Evolutionary conservation across 768 basidiomycete species (phyloP).

Genomic region (Pholiota microspora): DNA sequence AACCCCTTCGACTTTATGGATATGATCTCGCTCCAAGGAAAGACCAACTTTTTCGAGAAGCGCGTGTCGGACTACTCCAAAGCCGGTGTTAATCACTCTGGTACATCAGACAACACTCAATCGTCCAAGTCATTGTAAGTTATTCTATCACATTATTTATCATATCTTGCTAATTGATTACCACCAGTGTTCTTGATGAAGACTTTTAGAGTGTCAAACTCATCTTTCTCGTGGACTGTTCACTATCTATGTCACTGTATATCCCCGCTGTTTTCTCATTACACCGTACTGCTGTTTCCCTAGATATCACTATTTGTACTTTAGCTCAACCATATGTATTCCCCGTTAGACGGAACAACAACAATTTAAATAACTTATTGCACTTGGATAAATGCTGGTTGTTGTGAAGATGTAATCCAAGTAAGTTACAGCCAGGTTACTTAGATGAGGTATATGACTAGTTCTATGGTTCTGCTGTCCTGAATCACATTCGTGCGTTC

Average conservation of each 20-base stretch:
- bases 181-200: constrained; percentile 30
- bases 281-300: constrained; percentile 11
- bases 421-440: no score
- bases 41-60: constrained; percentile 98
- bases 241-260: constrained; percentile 10
- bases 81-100: constrained; percentile 57
- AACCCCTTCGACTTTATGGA: constrained; percentile 97
- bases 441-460: no score
- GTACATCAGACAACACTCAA: constrained; percentile 19
- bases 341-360: constrained; percentile 6
- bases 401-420: no score
- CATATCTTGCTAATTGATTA: constrained; percentile 3
- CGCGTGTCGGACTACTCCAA: constrained; percentile 85
- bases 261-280: constrained; percentile 10
- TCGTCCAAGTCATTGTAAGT: constrained; percentile 33
- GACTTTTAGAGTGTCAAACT: constrained; percentile 26
- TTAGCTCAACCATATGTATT: constrained; percentile 16
- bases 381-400: no score
- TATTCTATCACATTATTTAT: neutral
- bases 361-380: constrained; percentile 11
- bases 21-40: constrained; percentile 93
- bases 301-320: constrained; percentile 15
- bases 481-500: no score
- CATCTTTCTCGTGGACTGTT: constrained; percentile 4
- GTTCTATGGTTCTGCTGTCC: no score